phyloP scores from a whole-genome alignment of 345 rosid genomes.

The Eucalyptus globulus region DNA sequence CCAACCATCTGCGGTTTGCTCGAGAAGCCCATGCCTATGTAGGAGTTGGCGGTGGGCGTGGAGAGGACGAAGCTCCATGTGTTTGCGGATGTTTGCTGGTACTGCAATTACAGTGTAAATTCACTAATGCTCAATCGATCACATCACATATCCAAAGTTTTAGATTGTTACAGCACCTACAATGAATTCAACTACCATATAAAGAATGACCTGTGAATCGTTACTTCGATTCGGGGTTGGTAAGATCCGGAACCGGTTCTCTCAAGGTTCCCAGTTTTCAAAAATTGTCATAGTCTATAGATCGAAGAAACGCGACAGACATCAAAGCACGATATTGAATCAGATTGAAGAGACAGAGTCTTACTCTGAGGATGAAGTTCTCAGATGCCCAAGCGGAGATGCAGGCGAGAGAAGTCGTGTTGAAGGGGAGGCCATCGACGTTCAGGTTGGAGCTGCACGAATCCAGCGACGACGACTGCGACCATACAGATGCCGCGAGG shows the following conservation, averaged over 20 bases:
- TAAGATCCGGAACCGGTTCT: background rate
- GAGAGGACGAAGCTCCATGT: slow-evolving; percentile 82
- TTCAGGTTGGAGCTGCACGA: slow-evolving; percentile 14
- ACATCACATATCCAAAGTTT: background rate
- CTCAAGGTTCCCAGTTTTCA: background rate
- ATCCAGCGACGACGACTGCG: background rate
- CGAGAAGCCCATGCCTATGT: slow-evolving; percentile 70
- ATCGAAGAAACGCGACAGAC: background rate
- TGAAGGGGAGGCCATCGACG: background rate
- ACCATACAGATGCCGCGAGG: background rate
- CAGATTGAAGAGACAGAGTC: background rate
- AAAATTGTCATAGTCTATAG: background rate
- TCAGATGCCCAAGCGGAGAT: background rate
- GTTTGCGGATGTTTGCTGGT: slow-evolving; percentile 8
- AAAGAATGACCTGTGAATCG: background rate
- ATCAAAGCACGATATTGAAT: background rate
- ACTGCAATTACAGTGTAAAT: slow-evolving; percentile 16
- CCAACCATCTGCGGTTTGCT: slow-evolving; percentile 48
- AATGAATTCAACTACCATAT: background rate
- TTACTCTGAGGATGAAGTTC: slow-evolving; percentile 39
- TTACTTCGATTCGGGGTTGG: background rate
- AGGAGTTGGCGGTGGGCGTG: slow-evolving; percentile 26
- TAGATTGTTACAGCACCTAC: background rate
- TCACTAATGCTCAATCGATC: background rate
- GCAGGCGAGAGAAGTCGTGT: slow-evolving; percentile 1